Evolutionary conservation across 1,139 yeast genomes (phyloP).

Genomic region (Sugiyamaella castrensis): DNA sequence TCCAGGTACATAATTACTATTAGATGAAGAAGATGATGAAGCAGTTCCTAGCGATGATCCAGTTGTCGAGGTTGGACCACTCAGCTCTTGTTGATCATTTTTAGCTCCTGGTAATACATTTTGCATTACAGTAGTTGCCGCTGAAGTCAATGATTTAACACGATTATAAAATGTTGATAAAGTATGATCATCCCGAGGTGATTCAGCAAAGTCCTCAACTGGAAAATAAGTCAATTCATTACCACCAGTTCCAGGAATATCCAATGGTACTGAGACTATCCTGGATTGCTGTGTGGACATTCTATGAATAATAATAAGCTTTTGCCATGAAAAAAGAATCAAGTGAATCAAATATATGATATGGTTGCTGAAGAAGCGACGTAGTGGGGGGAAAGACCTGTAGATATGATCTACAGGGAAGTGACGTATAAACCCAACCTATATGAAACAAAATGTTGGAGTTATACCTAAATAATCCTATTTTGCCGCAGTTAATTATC

Average conservation of each 20-base stretch:
- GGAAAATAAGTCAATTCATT: slow-evolving; percentile 30
- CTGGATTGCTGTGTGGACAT: neutral
- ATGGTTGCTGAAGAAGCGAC: no score
- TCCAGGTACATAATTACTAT: no score
- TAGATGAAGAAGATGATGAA: slow-evolving; percentile 1
- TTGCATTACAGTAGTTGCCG: slow-evolving; percentile 31
- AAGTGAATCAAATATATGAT: no score
- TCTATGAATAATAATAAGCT: no score
- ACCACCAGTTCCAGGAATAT: slow-evolving; percentile 3
- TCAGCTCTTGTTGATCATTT: slow-evolving; percentile 3
- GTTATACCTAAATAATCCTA: no score
- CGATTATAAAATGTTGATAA: slow-evolving; percentile 28
- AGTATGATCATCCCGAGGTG: slow-evolving; percentile 24
- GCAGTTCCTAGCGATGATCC: slow-evolving; percentile 2
- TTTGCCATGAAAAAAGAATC: no score
- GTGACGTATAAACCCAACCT: no score
- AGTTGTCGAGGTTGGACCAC: slow-evolving; percentile 1
- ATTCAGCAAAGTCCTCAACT: slow-evolving; percentile 27
- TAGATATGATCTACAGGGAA: no score
- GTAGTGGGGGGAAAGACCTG: no score
- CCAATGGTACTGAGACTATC: neutral
- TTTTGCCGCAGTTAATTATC: no score
- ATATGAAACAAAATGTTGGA: no score
- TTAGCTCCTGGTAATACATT: slow-evolving; percentile 26
- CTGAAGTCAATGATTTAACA: slow-evolving; percentile 28